Evolutionary conservation across 2,329 filamentous ascomycete species (phyloP), one percentile per base, ranked within the genome.

Genomic region (Colletotrichum chrysophilum): DNA sequence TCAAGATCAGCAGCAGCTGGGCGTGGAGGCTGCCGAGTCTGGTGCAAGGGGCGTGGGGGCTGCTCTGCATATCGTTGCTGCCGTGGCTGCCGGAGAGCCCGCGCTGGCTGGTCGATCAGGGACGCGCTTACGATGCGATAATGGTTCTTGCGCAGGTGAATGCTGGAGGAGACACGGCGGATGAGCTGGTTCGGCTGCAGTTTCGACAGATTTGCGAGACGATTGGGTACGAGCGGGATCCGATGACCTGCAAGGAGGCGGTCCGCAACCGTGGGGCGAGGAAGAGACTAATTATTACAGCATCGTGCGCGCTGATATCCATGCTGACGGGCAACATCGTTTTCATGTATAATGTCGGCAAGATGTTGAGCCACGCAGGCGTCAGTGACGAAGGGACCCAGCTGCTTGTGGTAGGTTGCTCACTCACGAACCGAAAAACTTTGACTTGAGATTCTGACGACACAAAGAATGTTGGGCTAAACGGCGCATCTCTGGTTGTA

Each of bases 171-270:
- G 24, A 74, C 12, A 56, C 26, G 18, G 21, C 36, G 14, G 66
- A 74, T n/a, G 66, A 60, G 9, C n/a, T 74, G 3, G 66, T 74
- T 9, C 58, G 66, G 14, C 68, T 70, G 3, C 66, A 74, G 32
- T 74, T 70, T n/a, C 18, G 62, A 3, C 66, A 74, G 13, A 74
- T 74, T 7, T 74, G 60, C 71, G 58, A 65, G 7, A 62, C 71
- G 7, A 70, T 70, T 7, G 58, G 70, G 24, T 74, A 62, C 3
- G 66, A 74, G 4, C 48, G 52, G 14, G 71, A 74, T 21, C 67
- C 56, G 2, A 70, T 70, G 67, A 43, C 56, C 2, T 12, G 36
- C 36, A 52, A 70, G 10, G 67, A 70, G 56, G 67, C 56, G 1
- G 16, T 70, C 14, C 36, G 56, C 0, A 70, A 70, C 3, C 56